A percentile compares a stretch with the other conserved stretches of the same genome.
These are phyloP conservation scores for Phaeosphaeria sp. DNA, from an alignment of 2,329 filamentous ascomycete genomes.

Conservation along the genomic window DNA sequence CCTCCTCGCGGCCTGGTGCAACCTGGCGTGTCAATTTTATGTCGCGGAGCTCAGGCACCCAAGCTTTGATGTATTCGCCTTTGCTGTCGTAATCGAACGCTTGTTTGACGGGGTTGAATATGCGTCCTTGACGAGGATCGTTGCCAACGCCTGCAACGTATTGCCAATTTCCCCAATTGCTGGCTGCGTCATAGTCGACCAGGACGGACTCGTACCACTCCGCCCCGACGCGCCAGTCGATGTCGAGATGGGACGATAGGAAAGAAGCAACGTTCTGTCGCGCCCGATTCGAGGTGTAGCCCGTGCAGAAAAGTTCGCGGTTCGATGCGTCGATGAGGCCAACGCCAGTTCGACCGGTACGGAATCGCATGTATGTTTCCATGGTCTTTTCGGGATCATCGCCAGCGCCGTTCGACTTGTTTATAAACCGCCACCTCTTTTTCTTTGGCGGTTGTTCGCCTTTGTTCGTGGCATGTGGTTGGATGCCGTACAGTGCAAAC, in stretches of 20 bases:
- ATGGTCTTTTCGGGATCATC: constrained; percentile 53
- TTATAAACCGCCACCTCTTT: constrained; percentile 35
- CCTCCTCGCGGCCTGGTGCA: constrained; percentile 30
- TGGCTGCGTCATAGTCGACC: constrained; percentile 76
- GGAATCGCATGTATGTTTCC: constrained; percentile 63
- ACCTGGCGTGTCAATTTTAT: constrained; percentile 49
- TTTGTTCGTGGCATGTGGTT: constrained; percentile 33
- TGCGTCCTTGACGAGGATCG: constrained; percentile 73
- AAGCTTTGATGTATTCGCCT: constrained; percentile 73
- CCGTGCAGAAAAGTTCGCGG: constrained; percentile 75
- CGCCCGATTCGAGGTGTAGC: constrained; percentile 78
- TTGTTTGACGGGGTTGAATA: constrained; percentile 85
- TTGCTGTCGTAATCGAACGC: constrained; percentile 76
- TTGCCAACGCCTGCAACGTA: constrained; percentile 82
- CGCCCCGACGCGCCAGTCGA: constrained; percentile 82
- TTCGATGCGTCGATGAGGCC: constrained; percentile 80
- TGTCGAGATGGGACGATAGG: constrained; percentile 72
- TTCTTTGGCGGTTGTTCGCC: constrained; percentile 50
- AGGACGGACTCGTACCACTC: constrained; percentile 83
- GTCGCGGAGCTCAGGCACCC: constrained; percentile 71
- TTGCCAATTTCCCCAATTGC: constrained; percentile 85
- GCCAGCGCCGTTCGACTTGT: constrained; percentile 38
- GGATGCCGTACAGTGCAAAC: constrained; percentile 71
- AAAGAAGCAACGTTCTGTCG: constrained; percentile 80
- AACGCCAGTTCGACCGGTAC: constrained; percentile 72